Percentiles rank a stretch among this genome's conserved stretches.
These are phyloP conservation scores for Leccinum subgranulosum DNA, from an alignment of 768 basidiomycete genomes.

Conservation along the genomic window DNA sequence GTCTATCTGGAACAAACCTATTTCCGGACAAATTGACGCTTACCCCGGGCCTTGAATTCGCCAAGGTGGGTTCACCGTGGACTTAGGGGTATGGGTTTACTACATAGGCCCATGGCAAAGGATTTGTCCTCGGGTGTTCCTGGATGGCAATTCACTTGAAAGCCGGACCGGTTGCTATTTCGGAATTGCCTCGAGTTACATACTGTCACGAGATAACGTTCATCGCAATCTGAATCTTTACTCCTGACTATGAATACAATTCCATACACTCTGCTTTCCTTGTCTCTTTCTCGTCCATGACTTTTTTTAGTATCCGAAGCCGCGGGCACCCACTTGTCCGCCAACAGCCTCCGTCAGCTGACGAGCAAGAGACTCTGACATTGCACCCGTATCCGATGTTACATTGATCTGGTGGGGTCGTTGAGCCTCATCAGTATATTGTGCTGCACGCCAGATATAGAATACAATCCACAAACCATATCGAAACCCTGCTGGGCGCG, in stretches of 20 bases:
- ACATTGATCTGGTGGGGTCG: slow-evolving; percentile 46
- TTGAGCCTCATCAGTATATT: background rate
- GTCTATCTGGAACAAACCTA: background rate
- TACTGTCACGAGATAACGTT: background rate
- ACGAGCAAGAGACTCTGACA: slow-evolving; percentile 34
- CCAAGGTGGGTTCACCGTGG: slow-evolving; percentile 59
- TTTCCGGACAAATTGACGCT: slow-evolving; percentile 27
- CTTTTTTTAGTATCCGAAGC: slow-evolving; percentile 12
- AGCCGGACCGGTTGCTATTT: background rate
- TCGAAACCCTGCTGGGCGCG: slow-evolving; percentile 52
- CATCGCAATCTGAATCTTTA: background rate
- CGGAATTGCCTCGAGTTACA: background rate
- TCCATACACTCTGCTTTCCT: background rate
- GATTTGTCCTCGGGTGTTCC: background rate
- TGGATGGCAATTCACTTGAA: background rate
- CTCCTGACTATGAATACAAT: background rate
- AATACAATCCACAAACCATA: slow-evolving; percentile 35
- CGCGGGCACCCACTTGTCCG: slow-evolving; percentile 4
- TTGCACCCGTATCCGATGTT: slow-evolving; percentile 41
- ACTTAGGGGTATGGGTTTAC: slow-evolving; percentile 32
- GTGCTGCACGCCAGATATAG: background rate
- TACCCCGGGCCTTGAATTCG: slow-evolving; percentile 48
- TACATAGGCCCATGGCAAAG: background rate
- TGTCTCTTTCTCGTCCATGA: background rate
- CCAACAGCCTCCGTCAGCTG: slow-evolving; percentile 23